A percentile compares a stretch with the other conserved stretches of the same genome.
Evolutionary conservation across 768 basidiomycete genomes (phyloP).

Genomic region (Leccinum sublutescens): DNA sequence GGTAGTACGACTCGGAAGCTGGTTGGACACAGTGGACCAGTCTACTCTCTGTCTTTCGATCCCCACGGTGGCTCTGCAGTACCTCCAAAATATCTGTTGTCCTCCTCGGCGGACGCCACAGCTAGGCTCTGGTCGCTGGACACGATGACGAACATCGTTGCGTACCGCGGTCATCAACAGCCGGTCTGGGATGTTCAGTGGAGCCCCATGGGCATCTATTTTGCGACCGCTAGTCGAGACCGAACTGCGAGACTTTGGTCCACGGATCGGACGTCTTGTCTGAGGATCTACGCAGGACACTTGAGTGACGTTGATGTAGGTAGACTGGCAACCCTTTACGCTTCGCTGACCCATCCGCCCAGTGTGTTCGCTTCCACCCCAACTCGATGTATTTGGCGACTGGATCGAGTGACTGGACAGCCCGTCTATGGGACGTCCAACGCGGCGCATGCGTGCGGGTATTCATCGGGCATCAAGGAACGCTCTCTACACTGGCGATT

Average conservation of each 20-base stretch:
- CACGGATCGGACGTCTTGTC: slow-evolving; percentile 81
- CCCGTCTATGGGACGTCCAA: slow-evolving; percentile 98
- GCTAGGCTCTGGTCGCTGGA: slow-evolving; percentile 93
- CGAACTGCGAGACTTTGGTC: slow-evolving; percentile 95
- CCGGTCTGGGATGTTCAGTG: slow-evolving; percentile 99
- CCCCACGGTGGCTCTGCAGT: slow-evolving; percentile 83
- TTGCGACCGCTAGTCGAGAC: slow-evolving; percentile 93
- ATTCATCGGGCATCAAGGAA: slow-evolving; percentile 92
- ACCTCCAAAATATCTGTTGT: slow-evolving; percentile 85
- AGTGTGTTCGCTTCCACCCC: slow-evolving; percentile 97
- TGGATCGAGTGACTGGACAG: slow-evolving; percentile 94
- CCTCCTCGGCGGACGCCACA: slow-evolving; percentile 90
- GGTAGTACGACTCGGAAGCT: slow-evolving; percentile 86
- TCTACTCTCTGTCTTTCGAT: slow-evolving; percentile 93
- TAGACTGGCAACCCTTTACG: slow-evolving; percentile 11
- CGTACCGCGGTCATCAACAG: slow-evolving; percentile 93
- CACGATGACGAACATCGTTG: slow-evolving; percentile 90
- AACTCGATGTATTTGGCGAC: slow-evolving; percentile 97
- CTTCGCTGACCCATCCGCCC: slow-evolving; percentile 6
- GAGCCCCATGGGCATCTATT: slow-evolving; percentile 98
- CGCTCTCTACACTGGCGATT: slow-evolving; percentile 80
- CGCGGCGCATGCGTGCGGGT: slow-evolving; percentile 90
- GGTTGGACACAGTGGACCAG: slow-evolving; percentile 94
- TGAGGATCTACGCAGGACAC: slow-evolving; percentile 94
- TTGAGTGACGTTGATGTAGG: slow-evolving; percentile 95